These are phyloP conservation scores for Phyllosticta ampelicida DNA, from an alignment of 2,329 filamentous ascomycete species.

Conservation along the genomic window DNA sequence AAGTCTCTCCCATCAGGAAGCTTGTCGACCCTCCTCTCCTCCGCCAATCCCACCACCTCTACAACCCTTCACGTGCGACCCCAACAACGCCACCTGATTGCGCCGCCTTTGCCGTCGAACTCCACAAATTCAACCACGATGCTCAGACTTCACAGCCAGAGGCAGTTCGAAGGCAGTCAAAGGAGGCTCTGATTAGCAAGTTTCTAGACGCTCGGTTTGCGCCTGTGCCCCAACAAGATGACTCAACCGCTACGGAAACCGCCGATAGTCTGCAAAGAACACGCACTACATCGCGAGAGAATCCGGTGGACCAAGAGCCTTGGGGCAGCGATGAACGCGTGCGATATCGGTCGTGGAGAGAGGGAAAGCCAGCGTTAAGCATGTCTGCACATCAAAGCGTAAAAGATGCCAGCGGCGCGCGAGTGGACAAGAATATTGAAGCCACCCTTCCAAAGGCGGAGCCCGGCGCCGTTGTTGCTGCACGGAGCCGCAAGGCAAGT, in stretches of 20 bases:
- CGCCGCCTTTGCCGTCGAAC: constrained; percentile 6
- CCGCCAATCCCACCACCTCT: constrained; percentile 21
- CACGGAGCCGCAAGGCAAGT: constrained; percentile 54
- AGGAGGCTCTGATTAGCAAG: constrained; percentile 20
- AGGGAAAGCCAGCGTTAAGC: constrained; percentile 35
- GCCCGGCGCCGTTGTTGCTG: constrained; percentile 41
- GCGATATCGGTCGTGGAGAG: constrained; percentile 39
- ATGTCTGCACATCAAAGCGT: constrained; percentile 28
- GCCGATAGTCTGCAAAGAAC: constrained; percentile 13
- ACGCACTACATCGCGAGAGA: constrained; percentile 20
- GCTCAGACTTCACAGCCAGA: not conserved
- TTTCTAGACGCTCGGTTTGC: not conserved
- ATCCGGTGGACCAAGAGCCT: constrained; percentile 12
- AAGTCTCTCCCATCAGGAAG: constrained; percentile 21
- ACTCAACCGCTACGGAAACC: not conserved
- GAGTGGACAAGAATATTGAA: constrained; percentile 53
- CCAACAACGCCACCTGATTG: constrained; percentile 4
- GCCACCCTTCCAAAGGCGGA: constrained; percentile 51
- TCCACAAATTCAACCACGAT: constrained; percentile 8
- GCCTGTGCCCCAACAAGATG: constrained; percentile 15
- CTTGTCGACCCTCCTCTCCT: constrained; percentile 23
- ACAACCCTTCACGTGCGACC: constrained; percentile 12
- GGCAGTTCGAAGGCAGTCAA: not conserved
- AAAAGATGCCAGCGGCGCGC: constrained; percentile 32
- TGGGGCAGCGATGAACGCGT: constrained; percentile 31